phyloP scores from a whole-genome alignment of 257 asterid genomes.

The Henckelia pumila region DNA sequence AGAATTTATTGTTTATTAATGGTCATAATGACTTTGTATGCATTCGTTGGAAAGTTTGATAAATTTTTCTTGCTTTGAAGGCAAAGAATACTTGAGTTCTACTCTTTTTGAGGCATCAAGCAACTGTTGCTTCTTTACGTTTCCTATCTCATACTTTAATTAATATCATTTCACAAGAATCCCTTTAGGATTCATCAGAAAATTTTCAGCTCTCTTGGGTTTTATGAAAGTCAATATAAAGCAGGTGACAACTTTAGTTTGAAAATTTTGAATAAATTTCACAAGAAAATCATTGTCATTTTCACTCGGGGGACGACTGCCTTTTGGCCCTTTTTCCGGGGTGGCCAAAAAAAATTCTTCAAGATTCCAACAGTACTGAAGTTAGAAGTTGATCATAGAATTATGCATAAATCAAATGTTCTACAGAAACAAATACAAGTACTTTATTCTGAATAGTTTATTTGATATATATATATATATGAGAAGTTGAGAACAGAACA shows the following conservation, averaged over 20 bases:
- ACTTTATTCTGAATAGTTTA: neutral
- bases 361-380: too few species aligned
- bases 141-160: too few species aligned
- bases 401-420: neutral
- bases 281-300: neutral
- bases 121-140: too few species aligned
- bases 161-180: too few species aligned
- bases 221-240: too few species aligned
- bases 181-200: too few species aligned
- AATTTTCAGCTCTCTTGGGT: too few species aligned
- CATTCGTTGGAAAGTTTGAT: conserved; percentile 22
- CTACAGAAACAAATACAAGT: neutral
- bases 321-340: too few species aligned
- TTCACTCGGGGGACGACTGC: too few species aligned
- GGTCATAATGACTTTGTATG: conserved; percentile 21
- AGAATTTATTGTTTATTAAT: neutral
- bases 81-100: conserved; percentile 37
- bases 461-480: too few species aligned
- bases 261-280: neutral
- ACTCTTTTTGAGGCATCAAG: conserved; percentile 4
- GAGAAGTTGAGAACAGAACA: too few species aligned
- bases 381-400: neutral
- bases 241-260: neutral
- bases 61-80: conserved; percentile 41
- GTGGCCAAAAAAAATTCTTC: too few species aligned